These are phyloP conservation scores for Pyrus hybrid DNA, from an alignment of 331 rosid genomes.

Conservation along the genomic window DNA sequence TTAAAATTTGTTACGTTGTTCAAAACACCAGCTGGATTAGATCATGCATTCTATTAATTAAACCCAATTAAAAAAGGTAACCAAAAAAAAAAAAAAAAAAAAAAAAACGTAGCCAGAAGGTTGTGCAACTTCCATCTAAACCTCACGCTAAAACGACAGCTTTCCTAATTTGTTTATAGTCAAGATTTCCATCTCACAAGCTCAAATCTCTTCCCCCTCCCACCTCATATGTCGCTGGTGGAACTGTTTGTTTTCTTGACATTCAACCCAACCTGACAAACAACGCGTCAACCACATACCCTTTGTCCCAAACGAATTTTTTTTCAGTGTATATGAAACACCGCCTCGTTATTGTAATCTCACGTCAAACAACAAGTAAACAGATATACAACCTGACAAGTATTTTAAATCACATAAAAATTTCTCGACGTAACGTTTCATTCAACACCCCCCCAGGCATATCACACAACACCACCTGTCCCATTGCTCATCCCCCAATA, in stretches of 20 bases:
- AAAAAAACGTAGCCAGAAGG: neutral
- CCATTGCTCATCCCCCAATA: too few relatives aligned
- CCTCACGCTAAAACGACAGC: neutral
- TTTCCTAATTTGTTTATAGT: neutral
- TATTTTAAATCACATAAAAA: too few relatives aligned
- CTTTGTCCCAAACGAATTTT: constrained; percentile 7
- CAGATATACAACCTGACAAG: too few relatives aligned
- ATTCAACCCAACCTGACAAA: constrained; percentile 18
- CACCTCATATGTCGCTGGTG: neutral
- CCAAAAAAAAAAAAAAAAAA: too few relatives aligned
- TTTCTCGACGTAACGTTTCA: neutral
- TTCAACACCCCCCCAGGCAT: neutral
- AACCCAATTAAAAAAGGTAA: neutral
- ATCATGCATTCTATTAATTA: neutral
- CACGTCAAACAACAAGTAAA: too few relatives aligned
- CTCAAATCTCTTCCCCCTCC: too few relatives aligned
- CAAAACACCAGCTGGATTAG: neutral
- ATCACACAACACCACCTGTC: too few relatives aligned
- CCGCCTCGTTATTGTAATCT: too few relatives aligned
- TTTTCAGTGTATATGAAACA: too few relatives aligned
- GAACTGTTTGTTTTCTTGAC: neutral
- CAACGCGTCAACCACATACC: constrained; percentile 31
- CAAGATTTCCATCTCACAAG: too few relatives aligned
- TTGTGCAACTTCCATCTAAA: neutral
- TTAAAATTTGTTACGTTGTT: too few relatives aligned